A percentile compares a stretch with the other conserved stretches of the same genome.
phyloP scores from a whole-genome alignment of 164 flowering plant species.

The Amborella trichopoda region DNA sequence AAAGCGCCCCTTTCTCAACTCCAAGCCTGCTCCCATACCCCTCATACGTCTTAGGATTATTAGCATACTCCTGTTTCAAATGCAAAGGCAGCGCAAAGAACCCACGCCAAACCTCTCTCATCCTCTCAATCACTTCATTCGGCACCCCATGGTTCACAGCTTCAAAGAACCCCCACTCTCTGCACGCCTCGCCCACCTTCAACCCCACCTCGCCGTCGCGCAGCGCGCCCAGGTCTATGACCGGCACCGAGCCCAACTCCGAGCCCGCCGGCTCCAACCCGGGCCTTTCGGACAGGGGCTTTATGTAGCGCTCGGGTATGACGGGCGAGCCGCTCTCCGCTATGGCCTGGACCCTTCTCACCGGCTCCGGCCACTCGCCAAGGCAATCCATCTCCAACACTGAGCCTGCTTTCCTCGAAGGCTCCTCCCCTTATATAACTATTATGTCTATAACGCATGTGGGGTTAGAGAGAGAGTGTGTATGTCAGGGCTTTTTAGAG shows the following conservation, averaged over 20 bases:
- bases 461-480: too few relatives aligned
- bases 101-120: conserved; percentile 44
- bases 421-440: too few relatives aligned
- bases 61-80: conserved; percentile 47
- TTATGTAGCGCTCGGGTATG: conserved; percentile 62
- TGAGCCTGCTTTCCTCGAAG: too few relatives aligned
- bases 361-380: conserved; percentile 92
- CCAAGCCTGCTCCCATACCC: conserved; percentile 87
- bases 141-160: conserved; percentile 68
- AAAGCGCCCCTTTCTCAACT: conserved; percentile 45
- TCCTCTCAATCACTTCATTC: conserved; percentile 35
- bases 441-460: too few relatives aligned
- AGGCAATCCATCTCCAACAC: too few relatives aligned
- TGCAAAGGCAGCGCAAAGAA: conserved; percentile 50
- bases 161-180: conserved; percentile 84
- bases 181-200: conserved; percentile 38
- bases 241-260: conserved; percentile 30
- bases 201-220: conserved; percentile 2
- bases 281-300: conserved; percentile 56
- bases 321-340: conserved; percentile 32
- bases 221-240: conserved; percentile 40
- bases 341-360: conserved; percentile 68
- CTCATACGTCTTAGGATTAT: conserved; percentile 54
- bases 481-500: too few relatives aligned
- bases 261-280: neutral